Percentiles rank a stretch among this genome's conserved stretches.
Conservation (phyloP, 129 eudicot species). For the Arctium minus region DNA sequence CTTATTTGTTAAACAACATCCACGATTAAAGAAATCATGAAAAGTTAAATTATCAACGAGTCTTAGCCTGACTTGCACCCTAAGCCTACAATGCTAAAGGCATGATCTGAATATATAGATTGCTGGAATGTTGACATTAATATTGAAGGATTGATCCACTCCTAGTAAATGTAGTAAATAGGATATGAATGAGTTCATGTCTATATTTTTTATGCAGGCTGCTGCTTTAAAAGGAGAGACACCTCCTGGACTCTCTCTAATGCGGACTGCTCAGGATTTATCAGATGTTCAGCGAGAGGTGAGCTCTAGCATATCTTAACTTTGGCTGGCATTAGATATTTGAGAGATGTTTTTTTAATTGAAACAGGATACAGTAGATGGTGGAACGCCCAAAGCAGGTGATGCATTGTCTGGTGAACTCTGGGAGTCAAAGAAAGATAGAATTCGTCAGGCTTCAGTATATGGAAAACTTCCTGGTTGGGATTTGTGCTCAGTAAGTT, state of each 20-base stretch:
- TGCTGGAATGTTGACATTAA: neutral
- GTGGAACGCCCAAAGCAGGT: slow-evolving; percentile 63
- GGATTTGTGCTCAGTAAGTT: slow-evolving; percentile 94
- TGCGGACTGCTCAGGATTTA: slow-evolving; percentile 89
- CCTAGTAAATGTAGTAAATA: neutral
- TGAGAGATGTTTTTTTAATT: neutral
- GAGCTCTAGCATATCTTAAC: neutral
- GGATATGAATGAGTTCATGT: neutral
- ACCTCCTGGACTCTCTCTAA: slow-evolving; percentile 91
- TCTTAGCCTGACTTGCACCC: neutral
- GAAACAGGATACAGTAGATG: slow-evolving; percentile 58
- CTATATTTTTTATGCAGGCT: slow-evolving; percentile 45
- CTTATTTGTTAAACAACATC: neutral
- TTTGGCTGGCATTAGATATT: neutral
- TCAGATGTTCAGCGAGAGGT: slow-evolving; percentile 84
- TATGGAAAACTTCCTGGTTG: slow-evolving; percentile 94
- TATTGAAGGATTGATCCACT: neutral
- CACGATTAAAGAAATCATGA: neutral
- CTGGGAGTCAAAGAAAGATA: slow-evolving; percentile 83
- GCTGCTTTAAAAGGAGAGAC: slow-evolving; percentile 99
- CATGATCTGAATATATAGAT: neutral
- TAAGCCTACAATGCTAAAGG: neutral
- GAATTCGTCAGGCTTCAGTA: slow-evolving; percentile 78
- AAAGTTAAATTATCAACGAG: neutral
- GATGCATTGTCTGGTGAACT: slow-evolving; percentile 99